These are phyloP conservation scores for Schizosaccharomyces octosporus DNA, from an alignment of 805 yeast genomes.

Conservation along the genomic window DNA sequence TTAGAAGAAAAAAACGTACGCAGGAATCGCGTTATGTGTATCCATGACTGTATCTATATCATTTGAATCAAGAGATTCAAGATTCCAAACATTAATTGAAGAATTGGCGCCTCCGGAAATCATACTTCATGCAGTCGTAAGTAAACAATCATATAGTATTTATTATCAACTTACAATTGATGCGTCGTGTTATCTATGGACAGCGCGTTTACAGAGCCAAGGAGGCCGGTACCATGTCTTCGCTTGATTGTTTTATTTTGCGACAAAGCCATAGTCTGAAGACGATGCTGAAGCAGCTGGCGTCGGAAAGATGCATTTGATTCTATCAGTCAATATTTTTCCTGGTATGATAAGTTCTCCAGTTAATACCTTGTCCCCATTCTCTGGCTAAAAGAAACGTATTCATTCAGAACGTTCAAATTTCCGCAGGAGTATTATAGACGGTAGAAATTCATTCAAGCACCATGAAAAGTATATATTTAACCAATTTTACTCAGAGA, in stretches of 20 bases:
- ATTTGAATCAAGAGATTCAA: constrained; percentile 14
- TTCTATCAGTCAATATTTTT: not conserved
- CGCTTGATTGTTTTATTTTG: not conserved
- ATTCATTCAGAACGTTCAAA: not conserved
- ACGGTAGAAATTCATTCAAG: too few species aligned
- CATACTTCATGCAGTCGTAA: constrained; percentile 10
- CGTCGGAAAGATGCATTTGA: not conserved
- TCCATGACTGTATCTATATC: constrained; percentile 5
- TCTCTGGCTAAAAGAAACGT: not conserved
- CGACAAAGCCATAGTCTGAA: not conserved
- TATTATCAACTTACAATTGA: not conserved
- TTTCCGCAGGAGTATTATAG: too few species aligned
- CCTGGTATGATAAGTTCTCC: not conserved
- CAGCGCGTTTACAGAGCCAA: not conserved
- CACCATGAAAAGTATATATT: too few species aligned
- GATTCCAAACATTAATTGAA: constrained; percentile 41
- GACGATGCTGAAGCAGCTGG: not conserved
- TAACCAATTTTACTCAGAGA: too few species aligned
- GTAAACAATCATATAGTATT: not conserved
- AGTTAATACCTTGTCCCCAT: not conserved
- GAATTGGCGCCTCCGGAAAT: constrained; percentile 58
- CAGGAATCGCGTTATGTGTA: constrained; percentile 1
- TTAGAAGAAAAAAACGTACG: not conserved
- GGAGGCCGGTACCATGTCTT: not conserved
- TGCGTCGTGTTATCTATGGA: not conserved